These are phyloP conservation scores for Fusarium penzigii DNA, from an alignment of 2,329 filamentous ascomycete genomes.

Conservation along the genomic window DNA sequence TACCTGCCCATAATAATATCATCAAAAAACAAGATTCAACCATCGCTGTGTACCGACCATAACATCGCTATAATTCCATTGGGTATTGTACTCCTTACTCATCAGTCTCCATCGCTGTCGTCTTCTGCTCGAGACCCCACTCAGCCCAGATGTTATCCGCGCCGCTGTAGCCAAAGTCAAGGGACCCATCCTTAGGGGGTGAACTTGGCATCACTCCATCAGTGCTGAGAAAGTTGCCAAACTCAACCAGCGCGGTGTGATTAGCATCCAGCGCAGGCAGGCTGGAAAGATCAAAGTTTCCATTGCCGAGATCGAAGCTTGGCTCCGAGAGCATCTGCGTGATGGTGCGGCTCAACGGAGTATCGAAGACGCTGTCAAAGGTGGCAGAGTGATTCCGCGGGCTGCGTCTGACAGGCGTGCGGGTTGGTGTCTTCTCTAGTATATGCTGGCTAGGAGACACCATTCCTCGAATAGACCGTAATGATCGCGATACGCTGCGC, in stretches of 20 bases:
- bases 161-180: constrained; percentile 34
- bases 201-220: constrained; percentile 51
- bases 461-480: constrained; percentile 47
- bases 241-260: constrained; percentile 43
- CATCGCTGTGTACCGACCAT: background rate
- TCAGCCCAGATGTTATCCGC: constrained; percentile 31
- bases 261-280: constrained; percentile 42
- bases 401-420: constrained; percentile 46
- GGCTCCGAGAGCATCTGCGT: constrained; percentile 64
- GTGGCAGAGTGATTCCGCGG: constrained; percentile 42
- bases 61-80: background rate
- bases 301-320: constrained; percentile 44
- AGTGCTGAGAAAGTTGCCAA: constrained; percentile 49
- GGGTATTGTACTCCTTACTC: constrained; percentile 10
- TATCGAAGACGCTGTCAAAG: constrained; percentile 45
- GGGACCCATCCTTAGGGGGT: constrained; percentile 38
- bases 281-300: constrained; percentile 46
- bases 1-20: background rate
- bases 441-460: constrained; percentile 46
- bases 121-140: constrained; percentile 29
- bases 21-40: background rate
- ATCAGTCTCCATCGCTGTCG: constrained; percentile 13
- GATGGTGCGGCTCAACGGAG: constrained; percentile 64
- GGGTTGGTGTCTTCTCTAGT: constrained; percentile 51
- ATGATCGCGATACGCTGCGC: constrained; percentile 59